Conservation (phyloP, 1,284 basidiomycete species). For the Boletus mariae region DNA sequence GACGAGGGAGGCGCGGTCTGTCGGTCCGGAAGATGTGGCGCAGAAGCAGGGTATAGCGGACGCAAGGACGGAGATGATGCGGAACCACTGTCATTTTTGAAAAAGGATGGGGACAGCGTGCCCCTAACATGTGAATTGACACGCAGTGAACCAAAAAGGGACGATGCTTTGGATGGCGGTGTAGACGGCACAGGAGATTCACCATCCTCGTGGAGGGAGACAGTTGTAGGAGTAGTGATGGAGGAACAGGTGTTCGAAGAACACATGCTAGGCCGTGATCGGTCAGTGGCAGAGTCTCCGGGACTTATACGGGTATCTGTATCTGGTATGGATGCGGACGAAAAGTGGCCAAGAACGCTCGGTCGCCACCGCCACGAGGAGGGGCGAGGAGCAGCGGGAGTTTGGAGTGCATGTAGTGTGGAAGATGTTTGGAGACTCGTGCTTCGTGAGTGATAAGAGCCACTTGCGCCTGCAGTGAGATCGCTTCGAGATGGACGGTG, state of each 20-base stretch:
- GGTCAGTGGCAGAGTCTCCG: slow-evolving; percentile 41
- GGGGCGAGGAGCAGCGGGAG: slow-evolving; percentile 22
- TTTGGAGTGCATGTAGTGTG: slow-evolving; percentile 14
- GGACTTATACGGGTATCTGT: slow-evolving; percentile 35
- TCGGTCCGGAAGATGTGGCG: slow-evolving; percentile 36
- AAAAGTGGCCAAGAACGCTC: slow-evolving; percentile 58
- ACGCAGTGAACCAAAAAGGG: slow-evolving; percentile 47
- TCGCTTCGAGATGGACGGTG: slow-evolving; percentile 38
- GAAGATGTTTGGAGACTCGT: slow-evolving; percentile 39
- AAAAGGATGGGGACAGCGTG: slow-evolving; percentile 29
- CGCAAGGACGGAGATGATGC: slow-evolving; percentile 38
- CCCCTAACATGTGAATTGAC: slow-evolving; percentile 37
- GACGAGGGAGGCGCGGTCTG: slow-evolving; percentile 20
- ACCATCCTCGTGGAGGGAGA: slow-evolving; percentile 28
- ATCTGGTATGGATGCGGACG: slow-evolving; percentile 39
- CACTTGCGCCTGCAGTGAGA: slow-evolving; percentile 29
- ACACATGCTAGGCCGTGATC: slow-evolving; percentile 64
- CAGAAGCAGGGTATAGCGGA: slow-evolving; percentile 37
- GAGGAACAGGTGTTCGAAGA: slow-evolving; percentile 58
- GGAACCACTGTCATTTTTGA: slow-evolving; percentile 24
- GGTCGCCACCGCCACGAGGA: slow-evolving; percentile 51
- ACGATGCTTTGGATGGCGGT: slow-evolving; percentile 43
- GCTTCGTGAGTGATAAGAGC: slow-evolving; percentile 41
- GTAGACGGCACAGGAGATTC: slow-evolving; percentile 36
- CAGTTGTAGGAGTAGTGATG: slow-evolving; percentile 39